Base-by-base conservation (phyloP, 768 basidiomycete species). In the Suillus hirtellus region DNA sequence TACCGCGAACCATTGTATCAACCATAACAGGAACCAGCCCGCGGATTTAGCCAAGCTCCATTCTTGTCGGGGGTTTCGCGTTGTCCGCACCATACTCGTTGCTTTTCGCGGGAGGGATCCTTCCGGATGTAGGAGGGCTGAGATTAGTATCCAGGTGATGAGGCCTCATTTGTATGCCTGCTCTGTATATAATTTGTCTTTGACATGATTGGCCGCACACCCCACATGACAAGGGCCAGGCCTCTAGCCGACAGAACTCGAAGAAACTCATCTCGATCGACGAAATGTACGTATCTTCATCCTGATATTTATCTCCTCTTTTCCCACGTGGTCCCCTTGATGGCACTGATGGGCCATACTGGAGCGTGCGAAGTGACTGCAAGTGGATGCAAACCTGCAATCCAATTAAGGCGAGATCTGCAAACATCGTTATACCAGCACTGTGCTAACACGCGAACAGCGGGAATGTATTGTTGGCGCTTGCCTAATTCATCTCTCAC, bases 61-160 rank as follows among this genome's bases (percentile, higher is more conserved):
- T 24, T 38, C 11, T 55, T 9, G 19, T 52, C 27, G 53, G 35
- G n/a, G 7, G 1, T 21, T 19, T 17, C 27, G 24, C 17, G 24
- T 6, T 42, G 24, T 58, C 40, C 21, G 19, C 2, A 12, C 2
- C 17, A 40, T 24, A 58, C 17, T 17, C 34, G 17, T 34, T 10
- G 10, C 31, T 53, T 53, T 52, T 53, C 50, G 52, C 31, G 52
- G 52, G 52, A 53, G 52, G 52, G 31, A 34, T 53, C 17, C 31
- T 34, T 31, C 10, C 31, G 52, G 31, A 53, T 53, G 10, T 53
- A 34, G 31, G 52, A 34, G 46, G 31, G 31, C 4, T n/a, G 52
- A 34, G 2, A 53, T 10, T 34, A 5, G 50, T 19, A 34, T 34
- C 52, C 11, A 19, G 5, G 5, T 35, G 34, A 34, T n/a, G 52